Conservation (phyloP, 2,329 filamentous ascomycete genomes). For the Colletotrichum simmondsii region DNA sequence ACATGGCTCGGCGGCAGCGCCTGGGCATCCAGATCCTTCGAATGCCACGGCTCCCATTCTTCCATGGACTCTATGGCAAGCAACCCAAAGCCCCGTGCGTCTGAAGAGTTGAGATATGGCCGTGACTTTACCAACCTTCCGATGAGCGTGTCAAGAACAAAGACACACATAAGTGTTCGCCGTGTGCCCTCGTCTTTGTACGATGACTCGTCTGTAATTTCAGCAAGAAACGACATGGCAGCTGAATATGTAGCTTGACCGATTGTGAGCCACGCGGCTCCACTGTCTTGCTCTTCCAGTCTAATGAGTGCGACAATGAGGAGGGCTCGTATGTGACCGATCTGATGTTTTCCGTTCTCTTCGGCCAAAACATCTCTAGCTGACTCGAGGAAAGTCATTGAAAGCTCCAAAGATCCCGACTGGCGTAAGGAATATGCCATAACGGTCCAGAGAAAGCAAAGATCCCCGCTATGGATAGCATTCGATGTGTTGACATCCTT, state of each 20-base stretch:
- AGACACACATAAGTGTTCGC: conserved; percentile 3
- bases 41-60: conserved; percentile 18
- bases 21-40: not conserved
- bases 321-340: conserved; percentile 12
- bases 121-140: conserved; percentile 9
- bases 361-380: not conserved
- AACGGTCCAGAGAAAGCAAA: conserved; percentile 14
- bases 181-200: conserved; percentile 1
- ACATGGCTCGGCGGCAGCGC: not conserved
- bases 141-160: conserved; percentile 25
- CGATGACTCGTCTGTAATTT: rapidly evolving
- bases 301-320: conserved; percentile 13
- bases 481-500: not conserved
- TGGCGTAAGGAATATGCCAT: conserved; percentile 12
- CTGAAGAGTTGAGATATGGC: conserved; percentile 1
- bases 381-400: not conserved
- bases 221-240: not conserved
- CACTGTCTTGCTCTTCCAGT: not conserved
- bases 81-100: not conserved
- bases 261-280: conserved; percentile 20
- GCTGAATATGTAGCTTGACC: conserved; percentile 16
- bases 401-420: not conserved
- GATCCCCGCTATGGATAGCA: not conserved
- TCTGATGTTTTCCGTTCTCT: not conserved
- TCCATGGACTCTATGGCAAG: conserved; percentile 9